Base-by-base conservation (phyloP, 2,329 filamentous ascomycete genomes). In the Sphaceloma murrayae region DNA sequence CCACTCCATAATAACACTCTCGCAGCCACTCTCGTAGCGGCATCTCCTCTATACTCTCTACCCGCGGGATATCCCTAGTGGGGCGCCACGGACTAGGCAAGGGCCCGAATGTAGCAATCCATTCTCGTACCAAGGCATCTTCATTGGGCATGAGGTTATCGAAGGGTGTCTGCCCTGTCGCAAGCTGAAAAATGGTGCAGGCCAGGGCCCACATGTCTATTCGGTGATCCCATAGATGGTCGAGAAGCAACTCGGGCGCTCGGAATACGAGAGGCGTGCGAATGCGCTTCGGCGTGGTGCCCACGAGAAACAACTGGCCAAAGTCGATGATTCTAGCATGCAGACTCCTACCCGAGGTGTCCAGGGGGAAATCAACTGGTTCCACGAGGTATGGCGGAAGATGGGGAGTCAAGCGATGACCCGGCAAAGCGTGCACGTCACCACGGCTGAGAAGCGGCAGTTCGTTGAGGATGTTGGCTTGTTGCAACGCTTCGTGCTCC, bases 191-290 rank as follows among this genome's bases (percentile, higher is more conserved):
- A 11, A 52, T 24, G 4, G 53, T 36, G 44, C 50, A 50, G 4
- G 49, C 52, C 8, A 55, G 45, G 43, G 53, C 58, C 55, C 57
- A 60, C 4, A 58, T 53, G 32, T 59, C 57, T 8, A 55, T 51
- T 16, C 46, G 43, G 8, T 40, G 46, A 8, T 49, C 52, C 56
- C 55, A 60, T 1, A 52, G 52, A 13, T 52, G 52, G 9, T 50
- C 48, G 2, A 59, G 39, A 2, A 56, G 46, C 3, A 59, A 50
- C 45, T 60, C 56, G 7, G 57, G 57, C 13, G 57, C 54, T 14
- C 57, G 51, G n/a, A 59, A 51, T 5, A 54, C 45, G 6, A 48
- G 31, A 13, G 54, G 54, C 29, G 58, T 53, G 9, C 56, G 55
- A 3, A 53, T 24, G 32, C 55, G 50, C 2, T 48, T 52, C 4